Conservation (phyloP, 2,329 filamentous ascomycete species). For the Colletotrichum simmondsii region DNA sequence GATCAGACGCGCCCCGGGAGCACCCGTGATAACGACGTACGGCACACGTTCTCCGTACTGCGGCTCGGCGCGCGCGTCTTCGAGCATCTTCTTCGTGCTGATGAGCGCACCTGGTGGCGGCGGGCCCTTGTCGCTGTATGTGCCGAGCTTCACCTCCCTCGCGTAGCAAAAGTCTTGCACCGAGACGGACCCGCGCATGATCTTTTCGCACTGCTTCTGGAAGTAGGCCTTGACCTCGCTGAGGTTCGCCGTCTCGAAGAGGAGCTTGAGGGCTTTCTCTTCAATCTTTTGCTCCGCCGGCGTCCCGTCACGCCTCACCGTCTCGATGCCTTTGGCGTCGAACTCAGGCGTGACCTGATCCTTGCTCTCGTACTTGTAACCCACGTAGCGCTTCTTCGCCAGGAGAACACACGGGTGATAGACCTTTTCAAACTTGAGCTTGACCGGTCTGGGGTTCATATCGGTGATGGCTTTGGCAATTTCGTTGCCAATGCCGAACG, state of each 20-base stretch:
- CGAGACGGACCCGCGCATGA: slow-evolving; percentile 88
- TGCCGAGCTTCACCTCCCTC: slow-evolving; percentile 88
- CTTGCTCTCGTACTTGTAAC: slow-evolving; percentile 91
- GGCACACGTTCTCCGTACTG: slow-evolving; percentile 96
- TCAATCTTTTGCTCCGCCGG: slow-evolving; percentile 97
- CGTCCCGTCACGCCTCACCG: slow-evolving; percentile 92
- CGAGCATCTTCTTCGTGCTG: slow-evolving; percentile 85
- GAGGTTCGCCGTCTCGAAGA: slow-evolving; percentile 91
- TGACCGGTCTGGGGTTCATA: slow-evolving; percentile 90
- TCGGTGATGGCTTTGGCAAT: slow-evolving; percentile 89
- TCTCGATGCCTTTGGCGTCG: slow-evolving; percentile 98
- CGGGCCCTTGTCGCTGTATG: slow-evolving; percentile 83
- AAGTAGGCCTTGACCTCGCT: slow-evolving; percentile 92
- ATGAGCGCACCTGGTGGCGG: slow-evolving; percentile 90
- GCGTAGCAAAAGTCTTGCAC: slow-evolving; percentile 98
- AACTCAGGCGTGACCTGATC: slow-evolving; percentile 85
- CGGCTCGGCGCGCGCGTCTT: slow-evolving; percentile 86
- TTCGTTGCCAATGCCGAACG: slow-evolving; percentile 92
- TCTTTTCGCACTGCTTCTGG: slow-evolving; percentile 88
- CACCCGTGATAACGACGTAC: slow-evolving; percentile 91
- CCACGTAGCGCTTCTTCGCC: slow-evolving; percentile 97
- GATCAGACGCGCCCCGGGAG: slow-evolving; percentile 84
- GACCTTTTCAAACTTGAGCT: slow-evolving; percentile 98
- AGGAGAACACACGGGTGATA: slow-evolving; percentile 95
- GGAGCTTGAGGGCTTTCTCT: slow-evolving; percentile 86